A percentile compares a stretch with the other conserved stretches of the same genome.
These are phyloP conservation scores for Termitomyces sp. DNA, from an alignment of 768 basidiomycete genomes.

Conservation along the genomic window DNA sequence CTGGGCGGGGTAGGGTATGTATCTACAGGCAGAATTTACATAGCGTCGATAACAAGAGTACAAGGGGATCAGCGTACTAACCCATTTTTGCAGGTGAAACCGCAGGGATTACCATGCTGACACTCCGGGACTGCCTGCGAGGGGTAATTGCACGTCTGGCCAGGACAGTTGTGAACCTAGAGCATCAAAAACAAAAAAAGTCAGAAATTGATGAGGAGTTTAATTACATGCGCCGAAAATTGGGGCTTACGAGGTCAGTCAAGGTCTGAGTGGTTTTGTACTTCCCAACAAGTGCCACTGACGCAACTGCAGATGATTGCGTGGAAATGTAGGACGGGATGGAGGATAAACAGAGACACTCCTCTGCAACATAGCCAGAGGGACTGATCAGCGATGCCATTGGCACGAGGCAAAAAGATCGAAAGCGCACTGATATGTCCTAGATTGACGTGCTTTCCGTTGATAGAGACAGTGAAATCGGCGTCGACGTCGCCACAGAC, in stretches of 20 bases:
- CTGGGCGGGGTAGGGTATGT: slow-evolving; percentile 23
- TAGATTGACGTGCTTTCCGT: slow-evolving; percentile 20
- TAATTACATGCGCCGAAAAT: background rate
- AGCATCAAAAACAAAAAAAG: background rate
- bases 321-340: slow-evolving; percentile 32
- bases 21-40: slow-evolving; percentile 2
- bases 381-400: background rate
- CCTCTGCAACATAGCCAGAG: slow-evolving; percentile 23
- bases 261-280: slow-evolving; percentile 26
- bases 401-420: background rate
- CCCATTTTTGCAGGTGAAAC: slow-evolving; percentile 44
- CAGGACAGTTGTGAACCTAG: slow-evolving; percentile 12
- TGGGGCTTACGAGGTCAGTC: slow-evolving; percentile 30
- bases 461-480: slow-evolving; percentile 26
- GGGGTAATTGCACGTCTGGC: slow-evolving; percentile 36
- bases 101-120: slow-evolving; percentile 33
- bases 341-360: slow-evolving; percentile 42
- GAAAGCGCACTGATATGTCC: slow-evolving; percentile 30
- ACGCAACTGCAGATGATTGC: slow-evolving; percentile 27
- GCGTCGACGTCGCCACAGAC: slow-evolving; percentile 36
- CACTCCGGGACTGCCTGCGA: slow-evolving; percentile 36
- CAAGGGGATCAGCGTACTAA: slow-evolving; percentile 20
- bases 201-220: background rate
- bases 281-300: slow-evolving; percentile 28
- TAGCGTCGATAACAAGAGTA: background rate